Evolutionary conservation across 306 rosid species (phyloP).

Genomic region (Astragalus glycyphyllos): DNA sequence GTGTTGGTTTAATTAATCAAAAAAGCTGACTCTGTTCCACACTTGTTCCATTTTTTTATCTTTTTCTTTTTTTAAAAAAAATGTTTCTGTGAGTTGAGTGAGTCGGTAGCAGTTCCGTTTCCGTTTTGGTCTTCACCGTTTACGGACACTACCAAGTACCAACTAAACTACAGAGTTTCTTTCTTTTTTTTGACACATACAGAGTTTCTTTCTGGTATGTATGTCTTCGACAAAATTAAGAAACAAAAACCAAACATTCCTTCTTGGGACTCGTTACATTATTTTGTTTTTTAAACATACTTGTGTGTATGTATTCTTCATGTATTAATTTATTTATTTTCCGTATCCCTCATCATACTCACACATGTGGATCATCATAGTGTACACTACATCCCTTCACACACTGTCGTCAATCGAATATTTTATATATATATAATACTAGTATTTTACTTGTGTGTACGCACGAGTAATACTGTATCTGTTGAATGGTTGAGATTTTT

Average conservation of each 20-base stretch:
- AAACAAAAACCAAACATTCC: constrained; percentile 34
- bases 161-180: not conserved
- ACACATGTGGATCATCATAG: too few species aligned
- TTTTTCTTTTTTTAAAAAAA: not conserved
- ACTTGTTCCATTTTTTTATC: not conserved
- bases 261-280: constrained; percentile 31
- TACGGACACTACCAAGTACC: not conserved
- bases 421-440: too few species aligned
- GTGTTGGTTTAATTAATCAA: constrained; percentile 31
- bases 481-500: too few species aligned
- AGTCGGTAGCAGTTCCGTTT: constrained; percentile 3
- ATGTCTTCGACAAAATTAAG: constrained; percentile 31
- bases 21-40: constrained; percentile 25
- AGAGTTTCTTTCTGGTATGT: not conserved
- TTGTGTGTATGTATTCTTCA: too few species aligned
- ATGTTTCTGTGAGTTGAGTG: not conserved
- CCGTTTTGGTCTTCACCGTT: constrained; percentile 36
- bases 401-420: too few species aligned
- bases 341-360: too few species aligned
- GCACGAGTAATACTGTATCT: too few species aligned
- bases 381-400: too few species aligned
- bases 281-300: too few species aligned
- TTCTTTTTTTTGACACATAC: too few species aligned
- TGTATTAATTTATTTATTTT: too few species aligned
- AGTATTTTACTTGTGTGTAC: too few species aligned